Base-by-base conservation (phyloP, 1,284 basidiomycete genomes). In the Phylloporus gajari region DNA sequence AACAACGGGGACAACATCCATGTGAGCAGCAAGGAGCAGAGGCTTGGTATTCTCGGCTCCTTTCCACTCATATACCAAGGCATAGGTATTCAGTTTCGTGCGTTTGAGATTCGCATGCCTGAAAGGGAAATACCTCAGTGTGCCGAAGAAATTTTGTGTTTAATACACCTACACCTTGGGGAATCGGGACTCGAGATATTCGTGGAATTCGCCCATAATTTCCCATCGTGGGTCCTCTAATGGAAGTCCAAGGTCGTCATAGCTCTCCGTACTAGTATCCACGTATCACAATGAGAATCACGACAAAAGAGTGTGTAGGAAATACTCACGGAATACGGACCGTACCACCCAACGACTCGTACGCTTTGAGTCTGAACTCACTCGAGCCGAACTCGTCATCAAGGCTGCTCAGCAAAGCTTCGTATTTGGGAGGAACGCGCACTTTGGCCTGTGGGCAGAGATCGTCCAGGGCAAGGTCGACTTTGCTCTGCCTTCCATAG, bases 1-100 rank as follows among this genome's bases (percentile, higher is more conserved):
- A 68, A 90, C 85, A 12, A 91, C 90, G 13, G 90, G 91, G 2
- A 91, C 91, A 56, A 90, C 90, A 74, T 92, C 91, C 85, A 68
- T 67, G 64, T 93, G 92, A 8, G 87, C 90, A n/a, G 88, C 85
- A 59, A 93, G 81, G 13, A 93, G 80, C 3, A 92, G 74, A 4
- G 91, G 93, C 76, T 93, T 92, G 73, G 91, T 81, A 7, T 79
- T 69, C 66, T 92, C 85, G 5, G 86, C 85, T 35, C 93, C 93
- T 64, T 86, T 79, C 88, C 90, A 91, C 30, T 88, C 87, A 76
- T 88, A 93, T 2, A 93, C 83, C 35, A 93, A 83, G 0, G 89
- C 91, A 71, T 89, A 90, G 0, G 88, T 88, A 76, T 91, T 89
- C 70, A 93, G 86, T 73, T 87, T 87, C 8, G 86, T 88, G 38